phyloP scores from a whole-genome alignment of 805 yeast species.

The Debaryomyces hansenii region DNA sequence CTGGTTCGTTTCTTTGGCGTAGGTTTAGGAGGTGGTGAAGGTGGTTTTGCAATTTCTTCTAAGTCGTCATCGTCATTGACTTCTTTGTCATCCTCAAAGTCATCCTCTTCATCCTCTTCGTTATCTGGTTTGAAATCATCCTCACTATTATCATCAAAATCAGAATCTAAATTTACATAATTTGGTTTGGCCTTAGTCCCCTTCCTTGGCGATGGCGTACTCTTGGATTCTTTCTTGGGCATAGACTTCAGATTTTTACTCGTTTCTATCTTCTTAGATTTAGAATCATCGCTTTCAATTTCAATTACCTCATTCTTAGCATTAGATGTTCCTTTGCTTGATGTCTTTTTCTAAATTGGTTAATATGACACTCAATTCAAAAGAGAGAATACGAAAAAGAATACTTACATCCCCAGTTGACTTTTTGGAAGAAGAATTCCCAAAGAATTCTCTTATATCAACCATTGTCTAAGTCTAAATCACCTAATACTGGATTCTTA shows the following conservation, averaged over 20 bases:
- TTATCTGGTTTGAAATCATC: conserved; percentile 21
- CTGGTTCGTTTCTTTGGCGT: conserved; percentile 5
- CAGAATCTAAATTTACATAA: conserved; percentile 2
- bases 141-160: conserved; percentile 21
- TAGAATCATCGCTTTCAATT: conserved; percentile 1
- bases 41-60: conserved; percentile 12
- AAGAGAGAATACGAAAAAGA: neutral
- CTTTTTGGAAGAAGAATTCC: conserved; percentile 4
- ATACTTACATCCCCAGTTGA: neutral
- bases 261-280: neutral
- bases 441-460: conserved; percentile 11
- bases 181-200: neutral
- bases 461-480: conserved; percentile 7
- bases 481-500: neutral
- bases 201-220: neutral
- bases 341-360: neutral
- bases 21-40: conserved; percentile 5
- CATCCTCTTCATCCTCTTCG: conserved; percentile 27
- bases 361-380: neutral
- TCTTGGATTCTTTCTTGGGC: neutral
- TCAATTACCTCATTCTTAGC: conserved; percentile 1
- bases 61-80: conserved; percentile 13
- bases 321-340: neutral
- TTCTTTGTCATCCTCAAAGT: conserved; percentile 22
- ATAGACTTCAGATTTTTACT: neutral